Base-by-base conservation (phyloP, 1,284 basidiomycete species). In the Irpex sp. region DNA sequence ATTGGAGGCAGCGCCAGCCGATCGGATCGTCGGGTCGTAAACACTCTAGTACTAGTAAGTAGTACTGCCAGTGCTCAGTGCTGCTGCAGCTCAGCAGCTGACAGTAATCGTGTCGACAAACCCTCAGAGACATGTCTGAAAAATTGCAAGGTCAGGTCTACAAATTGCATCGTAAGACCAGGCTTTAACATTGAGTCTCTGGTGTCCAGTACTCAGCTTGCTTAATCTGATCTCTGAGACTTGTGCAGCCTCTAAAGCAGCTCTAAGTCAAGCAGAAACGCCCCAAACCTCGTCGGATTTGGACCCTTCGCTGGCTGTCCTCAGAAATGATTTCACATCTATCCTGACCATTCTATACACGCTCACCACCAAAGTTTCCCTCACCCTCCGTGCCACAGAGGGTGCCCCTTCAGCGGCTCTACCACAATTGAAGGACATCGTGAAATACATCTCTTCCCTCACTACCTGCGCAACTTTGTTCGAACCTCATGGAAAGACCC, bases 291-390 rank as follows among this genome's bases (percentile, higher is more conserved):
- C 26, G 26, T 26, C 26, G 26, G 58, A 71, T 58, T 63, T 68
- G 57, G 54, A 69, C 40, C 72, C 79, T 60, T 31, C 80, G 65
- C 73, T 79, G 60, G 13, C 72, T 15, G 71, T 81, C 60, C 69
- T 89, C 44, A 82, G 78, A 66, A 79, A 79, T 56, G 91, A 93
- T 70, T 77, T 87, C 21, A 66, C 85, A 17, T 83, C 86, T 1
- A 77, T 92, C 36, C 78, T 91, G 38, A 79, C 85, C 2, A 78
- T 91, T 62, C 71, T 91, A n/a, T 81, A 89, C 73, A 76, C 78
- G 7, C 76, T 82, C 21, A 77, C 83, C 1, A 92, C 88, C 8
- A 92, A 89, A 70, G 72, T 91, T 38, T 78, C 89, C 0, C 79
- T 93, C 34, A 80, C 83, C 0, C 79, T 91, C 49, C 89, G 88